A percentile compares a stretch with the other conserved stretches of the same genome.
Evolutionary conservation across 495 filamentous ascomycete species (phyloP).

Genomic region (Xeromyces bisporus): DNA sequence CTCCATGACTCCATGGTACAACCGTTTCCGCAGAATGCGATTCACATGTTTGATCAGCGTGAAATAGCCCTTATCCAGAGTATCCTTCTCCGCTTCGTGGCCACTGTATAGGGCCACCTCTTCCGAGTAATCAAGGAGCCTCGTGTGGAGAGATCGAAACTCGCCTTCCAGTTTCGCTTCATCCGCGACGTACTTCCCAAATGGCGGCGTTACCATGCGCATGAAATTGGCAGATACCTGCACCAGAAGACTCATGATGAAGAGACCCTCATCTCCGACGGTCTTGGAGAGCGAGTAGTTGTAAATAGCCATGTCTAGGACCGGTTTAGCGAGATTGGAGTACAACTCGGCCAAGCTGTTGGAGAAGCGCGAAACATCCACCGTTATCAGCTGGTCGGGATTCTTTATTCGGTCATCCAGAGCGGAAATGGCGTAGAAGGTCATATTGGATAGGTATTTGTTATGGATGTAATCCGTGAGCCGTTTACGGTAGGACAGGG

Average conservation of each 20-base stretch:
- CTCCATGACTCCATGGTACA: constrained; percentile 97
- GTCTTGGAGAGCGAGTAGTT: constrained; percentile 83
- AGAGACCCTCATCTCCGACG: constrained; percentile 83
- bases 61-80: constrained; percentile 94
- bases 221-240: constrained; percentile 86
- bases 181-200: constrained; percentile 94
- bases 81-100: constrained; percentile 94
- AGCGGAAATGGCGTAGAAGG: constrained; percentile 90
- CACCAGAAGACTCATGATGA: constrained; percentile 86
- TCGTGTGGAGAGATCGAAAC: constrained; percentile 86
- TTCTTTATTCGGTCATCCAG: constrained; percentile 97
- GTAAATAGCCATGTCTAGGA: constrained; percentile 91
- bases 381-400: constrained; percentile 90
- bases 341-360: constrained; percentile 90
- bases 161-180: constrained; percentile 90
- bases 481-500: constrained; percentile 78
- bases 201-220: constrained; percentile 91
- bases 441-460: constrained; percentile 87
- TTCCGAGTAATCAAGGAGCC: constrained; percentile 87
- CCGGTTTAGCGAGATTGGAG: constrained; percentile 90
- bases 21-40: constrained; percentile 69
- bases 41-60: constrained; percentile 98
- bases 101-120: constrained; percentile 87
- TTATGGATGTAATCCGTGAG: constrained; percentile 86
- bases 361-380: constrained; percentile 90